Percentiles rank a stretch among this genome's conserved stretches.
phyloP scores from a whole-genome alignment of 352 stramenopile genomes.

The Phytopythium boreale region DNA sequence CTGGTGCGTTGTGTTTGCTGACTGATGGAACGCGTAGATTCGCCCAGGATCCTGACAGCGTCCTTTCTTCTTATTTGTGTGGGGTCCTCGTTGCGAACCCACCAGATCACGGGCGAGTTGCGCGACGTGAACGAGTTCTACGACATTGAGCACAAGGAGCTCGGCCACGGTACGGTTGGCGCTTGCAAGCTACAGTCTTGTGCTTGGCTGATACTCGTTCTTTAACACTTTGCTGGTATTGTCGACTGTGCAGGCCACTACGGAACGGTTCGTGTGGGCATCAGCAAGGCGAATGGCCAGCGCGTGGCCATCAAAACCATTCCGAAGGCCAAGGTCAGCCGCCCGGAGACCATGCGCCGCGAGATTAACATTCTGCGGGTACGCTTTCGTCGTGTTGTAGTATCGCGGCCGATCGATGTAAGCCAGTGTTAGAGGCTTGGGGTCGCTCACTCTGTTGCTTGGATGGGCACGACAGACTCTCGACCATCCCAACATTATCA shows the following conservation, averaged over 20 bases:
- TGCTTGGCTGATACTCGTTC: neutral
- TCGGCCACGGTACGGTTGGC: constrained; percentile 51
- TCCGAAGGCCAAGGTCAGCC: constrained; percentile 93
- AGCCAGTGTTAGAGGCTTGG: too few relatives aligned
- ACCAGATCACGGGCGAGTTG: constrained; percentile 81
- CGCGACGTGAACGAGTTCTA: constrained; percentile 85
- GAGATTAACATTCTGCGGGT: constrained; percentile 90
- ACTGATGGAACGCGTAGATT: neutral
- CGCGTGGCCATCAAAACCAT: constrained; percentile 99
- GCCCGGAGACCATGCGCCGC: constrained; percentile 93
- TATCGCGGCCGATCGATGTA: too few relatives aligned
- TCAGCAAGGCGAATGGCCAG: constrained; percentile 90
- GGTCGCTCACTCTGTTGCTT: neutral
- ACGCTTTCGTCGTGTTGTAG: constrained; percentile 12
- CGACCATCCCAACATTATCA: constrained; percentile 98
- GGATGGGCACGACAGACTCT: constrained; percentile 39
- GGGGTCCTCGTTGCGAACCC: neutral
- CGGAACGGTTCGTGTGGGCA: constrained; percentile 95
- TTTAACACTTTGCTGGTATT: neutral
- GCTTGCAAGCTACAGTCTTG: neutral
- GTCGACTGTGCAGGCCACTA: constrained; percentile 86
- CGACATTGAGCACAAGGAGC: constrained; percentile 87
- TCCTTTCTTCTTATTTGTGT: neutral
- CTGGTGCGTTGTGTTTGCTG: constrained; percentile 32
- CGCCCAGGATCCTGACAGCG: neutral